phyloP scores from a whole-genome alignment of 371 early-diverging fungal genomes.

The Mortierella sp. region DNA sequence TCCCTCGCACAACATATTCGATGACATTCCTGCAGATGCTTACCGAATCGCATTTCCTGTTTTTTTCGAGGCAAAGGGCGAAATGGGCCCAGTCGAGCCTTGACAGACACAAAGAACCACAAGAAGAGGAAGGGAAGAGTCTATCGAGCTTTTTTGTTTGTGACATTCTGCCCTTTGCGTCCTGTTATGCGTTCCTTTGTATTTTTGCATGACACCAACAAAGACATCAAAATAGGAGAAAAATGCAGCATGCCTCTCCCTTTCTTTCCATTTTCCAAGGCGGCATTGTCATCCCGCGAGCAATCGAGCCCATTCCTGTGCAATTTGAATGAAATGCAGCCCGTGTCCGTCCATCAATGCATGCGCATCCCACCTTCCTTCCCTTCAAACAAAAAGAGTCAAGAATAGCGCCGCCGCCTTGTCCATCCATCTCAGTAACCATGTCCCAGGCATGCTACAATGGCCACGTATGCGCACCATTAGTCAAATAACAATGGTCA shows the following conservation, averaged over 20 bases:
- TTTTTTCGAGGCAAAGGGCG: neutral
- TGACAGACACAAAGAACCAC: neutral
- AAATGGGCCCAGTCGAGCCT: neutral
- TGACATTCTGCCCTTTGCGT: neutral
- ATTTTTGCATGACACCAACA: constrained; percentile 5
- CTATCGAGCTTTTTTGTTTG: neutral
- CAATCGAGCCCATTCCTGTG: neutral
- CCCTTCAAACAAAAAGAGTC: neutral
- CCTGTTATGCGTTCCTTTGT: neutral
- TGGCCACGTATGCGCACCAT: neutral
- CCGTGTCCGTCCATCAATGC: neutral
- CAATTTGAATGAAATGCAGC: neutral
- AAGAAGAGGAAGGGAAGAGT: neutral
- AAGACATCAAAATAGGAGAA: neutral
- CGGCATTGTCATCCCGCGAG: constrained; percentile 1
- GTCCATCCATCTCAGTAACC: neutral
- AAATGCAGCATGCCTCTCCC: neutral
- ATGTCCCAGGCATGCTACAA: neutral
- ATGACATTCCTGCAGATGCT: neutral
- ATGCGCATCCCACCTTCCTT: neutral
- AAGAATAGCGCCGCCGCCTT: neutral
- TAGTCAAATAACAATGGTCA: too few relatives aligned
- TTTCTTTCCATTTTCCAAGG: neutral
- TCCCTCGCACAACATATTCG: too few relatives aligned
- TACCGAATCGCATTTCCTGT: neutral